A percentile compares a stretch with the other conserved stretches of the same genome.
Conservation (phyloP, 1,139 yeast species). For the Trichomonascaceae sp. region DNA sequence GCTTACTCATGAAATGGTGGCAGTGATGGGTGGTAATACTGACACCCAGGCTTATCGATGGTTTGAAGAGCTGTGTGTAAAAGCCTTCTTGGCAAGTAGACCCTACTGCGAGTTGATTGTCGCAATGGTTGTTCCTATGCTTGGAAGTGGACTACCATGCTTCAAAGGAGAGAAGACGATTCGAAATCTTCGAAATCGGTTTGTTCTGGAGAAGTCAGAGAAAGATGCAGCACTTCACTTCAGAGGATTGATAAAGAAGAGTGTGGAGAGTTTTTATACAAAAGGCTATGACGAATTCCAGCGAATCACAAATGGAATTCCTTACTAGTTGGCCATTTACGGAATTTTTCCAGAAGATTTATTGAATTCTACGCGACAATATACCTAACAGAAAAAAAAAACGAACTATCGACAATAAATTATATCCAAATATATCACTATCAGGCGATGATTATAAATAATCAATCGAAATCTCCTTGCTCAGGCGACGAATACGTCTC, state of each 20-base stretch:
- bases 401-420: not conserved
- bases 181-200: conserved; percentile 66
- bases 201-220: conserved; percentile 75
- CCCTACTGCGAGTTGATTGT: conserved; percentile 86
- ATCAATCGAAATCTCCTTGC: not conserved
- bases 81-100: conserved; percentile 84
- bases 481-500: conserved; percentile 15
- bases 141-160: conserved; percentile 93
- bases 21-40: conserved; percentile 85
- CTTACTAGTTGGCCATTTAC: conserved; percentile 44
- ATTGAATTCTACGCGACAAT: not conserved
- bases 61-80: conserved; percentile 93
- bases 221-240: conserved; percentile 79
- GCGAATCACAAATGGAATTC: conserved; percentile 91
- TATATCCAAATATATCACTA: not conserved
- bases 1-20: conserved; percentile 91
- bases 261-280: conserved; percentile 83
- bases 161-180: conserved; percentile 81
- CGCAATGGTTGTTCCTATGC: conserved; percentile 84
- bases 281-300: conserved; percentile 98
- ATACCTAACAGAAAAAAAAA: not conserved
- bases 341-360: not conserved
- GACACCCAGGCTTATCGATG: conserved; percentile 84
- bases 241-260: conserved; percentile 68
- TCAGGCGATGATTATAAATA: not conserved